phyloP scores from a whole-genome alignment of 345 rosid species.

The Euphorbia pulcherrima region DNA sequence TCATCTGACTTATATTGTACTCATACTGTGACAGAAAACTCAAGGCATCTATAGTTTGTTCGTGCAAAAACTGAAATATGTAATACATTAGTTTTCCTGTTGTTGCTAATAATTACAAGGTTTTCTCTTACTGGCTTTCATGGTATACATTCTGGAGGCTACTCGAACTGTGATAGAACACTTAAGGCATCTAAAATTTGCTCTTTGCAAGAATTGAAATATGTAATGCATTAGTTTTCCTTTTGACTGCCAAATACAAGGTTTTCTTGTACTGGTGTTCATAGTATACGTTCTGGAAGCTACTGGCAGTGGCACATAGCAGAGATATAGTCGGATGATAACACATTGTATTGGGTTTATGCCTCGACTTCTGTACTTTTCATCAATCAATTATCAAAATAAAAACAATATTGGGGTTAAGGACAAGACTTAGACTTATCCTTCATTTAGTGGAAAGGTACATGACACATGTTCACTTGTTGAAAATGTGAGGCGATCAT shows the following conservation, averaged over 20 bases:
- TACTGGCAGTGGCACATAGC: not conserved
- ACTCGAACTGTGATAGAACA: not conserved
- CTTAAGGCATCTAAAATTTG: not conserved
- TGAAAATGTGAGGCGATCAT: not conserved
- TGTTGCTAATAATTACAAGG: not conserved
- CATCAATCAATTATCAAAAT: not conserved
- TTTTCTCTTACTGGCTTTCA: not conserved
- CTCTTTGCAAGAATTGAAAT: not conserved
- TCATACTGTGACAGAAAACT: not conserved
- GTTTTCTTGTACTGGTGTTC: not conserved
- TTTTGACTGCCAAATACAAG: not conserved
- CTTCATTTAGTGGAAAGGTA: not conserved
- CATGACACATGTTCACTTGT: no score
- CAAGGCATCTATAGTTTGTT: not conserved
- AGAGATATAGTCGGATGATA: not conserved
- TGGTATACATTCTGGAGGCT: not conserved
- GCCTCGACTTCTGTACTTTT: not conserved
- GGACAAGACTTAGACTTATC: not conserved
- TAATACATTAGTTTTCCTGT: not conserved
- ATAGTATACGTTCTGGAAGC: not conserved
- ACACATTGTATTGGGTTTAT: not conserved
- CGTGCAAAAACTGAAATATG: not conserved
- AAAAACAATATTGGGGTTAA: not conserved
- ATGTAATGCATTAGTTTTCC: not conserved
- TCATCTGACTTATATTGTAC: not conserved